These are phyloP conservation scores for Ogataea paradorogensis DNA, from an alignment of 805 yeast species.

Conservation along the genomic window DNA sequence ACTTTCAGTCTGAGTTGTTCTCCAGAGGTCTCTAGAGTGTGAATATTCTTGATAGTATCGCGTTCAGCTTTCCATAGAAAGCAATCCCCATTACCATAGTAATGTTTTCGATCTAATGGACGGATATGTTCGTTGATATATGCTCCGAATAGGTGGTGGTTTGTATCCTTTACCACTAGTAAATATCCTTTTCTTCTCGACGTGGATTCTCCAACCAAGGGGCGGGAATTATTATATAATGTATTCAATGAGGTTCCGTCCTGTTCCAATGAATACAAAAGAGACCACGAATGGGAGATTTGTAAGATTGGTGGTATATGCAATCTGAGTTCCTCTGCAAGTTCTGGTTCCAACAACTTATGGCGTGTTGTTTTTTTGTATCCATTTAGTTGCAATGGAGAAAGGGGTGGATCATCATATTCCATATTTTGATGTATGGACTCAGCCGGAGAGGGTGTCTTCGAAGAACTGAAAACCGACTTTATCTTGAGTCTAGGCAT, in stretches of 20 bases:
- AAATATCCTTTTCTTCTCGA: conserved; percentile 59
- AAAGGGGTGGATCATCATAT: conserved; percentile 42
- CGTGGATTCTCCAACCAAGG: conserved; percentile 38
- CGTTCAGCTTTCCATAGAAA: conserved; percentile 79
- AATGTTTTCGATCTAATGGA: conserved; percentile 69
- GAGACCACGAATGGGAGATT: conserved; percentile 70
- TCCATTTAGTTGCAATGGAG: conserved; percentile 58
- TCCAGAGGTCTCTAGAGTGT: conserved; percentile 16
- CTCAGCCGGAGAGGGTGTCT: conserved; percentile 12
- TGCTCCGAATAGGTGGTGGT: conserved; percentile 70
- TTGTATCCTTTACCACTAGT: conserved; percentile 63
- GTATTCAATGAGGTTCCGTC: conserved; percentile 88
- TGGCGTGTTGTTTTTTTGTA: conserved; percentile 57
- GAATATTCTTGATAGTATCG: conserved; percentile 34
- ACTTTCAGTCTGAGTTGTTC: conserved; percentile 61
- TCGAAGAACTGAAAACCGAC: conserved; percentile 17
- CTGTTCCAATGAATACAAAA: conserved; percentile 84
- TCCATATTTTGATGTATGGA: conserved; percentile 11
- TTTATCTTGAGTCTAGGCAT: conserved; percentile 20
- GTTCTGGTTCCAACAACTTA: conserved; percentile 48
- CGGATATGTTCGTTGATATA: conserved; percentile 70
- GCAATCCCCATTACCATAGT: conserved; percentile 94
- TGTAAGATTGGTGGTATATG: conserved; percentile 79
- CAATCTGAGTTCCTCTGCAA: conserved; percentile 72
- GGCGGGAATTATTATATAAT: conserved; percentile 56